Evolutionary conservation across 768 basidiomycete genomes (phyloP).

Genomic region (Phanerochaete carnosa): DNA sequence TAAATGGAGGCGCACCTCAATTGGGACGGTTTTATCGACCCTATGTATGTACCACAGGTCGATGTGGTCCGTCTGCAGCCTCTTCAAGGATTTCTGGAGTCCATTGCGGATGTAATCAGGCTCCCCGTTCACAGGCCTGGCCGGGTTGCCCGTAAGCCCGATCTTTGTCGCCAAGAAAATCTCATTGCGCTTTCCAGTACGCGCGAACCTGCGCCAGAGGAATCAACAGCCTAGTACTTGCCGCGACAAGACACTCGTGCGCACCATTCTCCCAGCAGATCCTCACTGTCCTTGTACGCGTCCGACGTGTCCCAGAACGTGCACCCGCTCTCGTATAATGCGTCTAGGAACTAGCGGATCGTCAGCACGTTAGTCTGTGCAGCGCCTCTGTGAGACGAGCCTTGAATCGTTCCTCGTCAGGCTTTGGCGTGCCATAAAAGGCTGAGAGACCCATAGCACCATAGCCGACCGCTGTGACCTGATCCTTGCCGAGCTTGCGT

Average conservation of each 20-base stretch:
- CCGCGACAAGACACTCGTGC: conserved; percentile 6
- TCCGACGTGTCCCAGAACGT: conserved; percentile 49
- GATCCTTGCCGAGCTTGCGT: conserved; percentile 42
- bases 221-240: background rate
- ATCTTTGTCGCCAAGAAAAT: conserved; percentile 67
- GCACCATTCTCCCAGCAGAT: conserved; percentile 42
- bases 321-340: conserved; percentile 35
- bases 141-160: conserved; percentile 20
- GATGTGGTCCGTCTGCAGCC: conserved; percentile 5
- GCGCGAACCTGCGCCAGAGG: conserved; percentile 39
- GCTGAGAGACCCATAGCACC: conserved; percentile 58
- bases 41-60: conserved; percentile 16
- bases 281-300: conserved; percentile 40
- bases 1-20: background rate
- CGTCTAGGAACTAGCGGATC: conserved; percentile 32
- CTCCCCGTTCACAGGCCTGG: conserved; percentile 13
- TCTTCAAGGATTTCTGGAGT: background rate
- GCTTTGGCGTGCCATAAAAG: conserved; percentile 40
- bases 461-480: conserved; percentile 54
- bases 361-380: too few relatives aligned
- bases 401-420: conserved; percentile 61
- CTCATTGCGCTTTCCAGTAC: conserved; percentile 44
- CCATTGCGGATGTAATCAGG: conserved; percentile 3
- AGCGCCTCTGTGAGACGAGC: conserved; percentile 23
- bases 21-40: conserved; percentile 13